Conservation (phyloP, 345 rosid species). For the Populus ilicifolia region DNA sequence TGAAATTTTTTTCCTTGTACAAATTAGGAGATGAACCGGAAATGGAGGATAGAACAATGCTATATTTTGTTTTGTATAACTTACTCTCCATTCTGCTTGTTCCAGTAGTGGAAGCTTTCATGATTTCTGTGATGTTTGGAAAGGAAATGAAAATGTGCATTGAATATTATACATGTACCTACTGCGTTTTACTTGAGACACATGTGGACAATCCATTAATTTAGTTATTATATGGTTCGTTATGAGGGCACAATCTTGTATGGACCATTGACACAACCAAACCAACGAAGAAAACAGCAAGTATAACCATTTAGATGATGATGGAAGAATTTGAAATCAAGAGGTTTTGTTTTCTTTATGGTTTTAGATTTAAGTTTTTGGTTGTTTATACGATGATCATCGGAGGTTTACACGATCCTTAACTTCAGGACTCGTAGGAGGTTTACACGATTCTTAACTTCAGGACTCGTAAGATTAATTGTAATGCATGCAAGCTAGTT, state of each 20-base stretch:
- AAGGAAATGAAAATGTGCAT: constrained; percentile 8
- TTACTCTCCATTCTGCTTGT: constrained; percentile 9
- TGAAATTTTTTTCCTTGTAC: constrained; percentile 26
- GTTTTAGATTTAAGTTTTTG: too few relatives aligned
- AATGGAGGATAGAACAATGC: constrained; percentile 18
- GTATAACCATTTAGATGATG: too few relatives aligned
- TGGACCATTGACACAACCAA: background rate
- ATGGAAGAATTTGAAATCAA: too few relatives aligned
- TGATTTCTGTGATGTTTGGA: constrained; percentile 12
- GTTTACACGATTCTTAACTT: too few relatives aligned
- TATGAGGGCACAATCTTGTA: background rate
- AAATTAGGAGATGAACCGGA: constrained; percentile 23
- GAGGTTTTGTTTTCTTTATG: too few relatives aligned
- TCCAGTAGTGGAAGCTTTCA: background rate
- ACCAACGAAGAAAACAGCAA: background rate
- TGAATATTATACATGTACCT: constrained; percentile 11
- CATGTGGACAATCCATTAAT: background rate
- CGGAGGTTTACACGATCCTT: too few relatives aligned
- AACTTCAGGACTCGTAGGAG: too few relatives aligned
- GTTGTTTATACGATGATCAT: too few relatives aligned
- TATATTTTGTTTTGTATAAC: constrained; percentile 8
- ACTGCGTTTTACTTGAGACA: background rate
- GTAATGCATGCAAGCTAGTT: too few relatives aligned
- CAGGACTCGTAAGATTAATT: too few relatives aligned
- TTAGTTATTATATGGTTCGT: background rate